Conservation (phyloP, 2,329 filamentous ascomycete genomes). For the Ophiocordyceps sinensis region DNA sequence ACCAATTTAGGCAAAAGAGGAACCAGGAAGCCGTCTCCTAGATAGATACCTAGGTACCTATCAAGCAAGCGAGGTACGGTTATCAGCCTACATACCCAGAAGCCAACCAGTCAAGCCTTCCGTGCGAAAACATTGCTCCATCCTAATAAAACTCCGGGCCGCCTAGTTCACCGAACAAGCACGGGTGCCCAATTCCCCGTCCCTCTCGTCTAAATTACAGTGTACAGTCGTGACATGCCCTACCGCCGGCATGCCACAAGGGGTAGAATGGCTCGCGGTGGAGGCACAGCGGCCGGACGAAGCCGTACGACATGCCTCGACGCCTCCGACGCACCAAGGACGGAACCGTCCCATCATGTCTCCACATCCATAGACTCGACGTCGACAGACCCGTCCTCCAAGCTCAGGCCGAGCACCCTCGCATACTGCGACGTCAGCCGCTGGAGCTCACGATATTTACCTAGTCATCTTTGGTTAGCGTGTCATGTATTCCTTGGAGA, state of each 20-base stretch:
- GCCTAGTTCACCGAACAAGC: too few relatives aligned
- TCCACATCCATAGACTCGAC: constrained; percentile 30
- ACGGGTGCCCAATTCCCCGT: too few relatives aligned
- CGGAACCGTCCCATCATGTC: constrained; percentile 7
- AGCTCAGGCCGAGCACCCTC: constrained; percentile 53
- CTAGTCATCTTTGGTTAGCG: constrained; percentile 29
- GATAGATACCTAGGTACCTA: too few relatives aligned
- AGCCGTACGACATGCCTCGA: neutral
- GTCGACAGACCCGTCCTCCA: constrained; percentile 28
- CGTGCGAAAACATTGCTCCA: neutral
- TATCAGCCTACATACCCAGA: neutral
- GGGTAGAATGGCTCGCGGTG: too few relatives aligned
- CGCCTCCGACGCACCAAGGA: neutral
- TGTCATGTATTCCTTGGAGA: neutral
- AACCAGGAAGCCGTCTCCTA: too few relatives aligned
- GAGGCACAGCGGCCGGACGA: neutral
- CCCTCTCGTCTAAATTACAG: too few relatives aligned
- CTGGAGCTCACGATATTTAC: constrained; percentile 91
- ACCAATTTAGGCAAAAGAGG: too few relatives aligned
- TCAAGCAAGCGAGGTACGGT: too few relatives aligned
- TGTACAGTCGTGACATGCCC: too few relatives aligned
- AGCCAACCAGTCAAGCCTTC: neutral
- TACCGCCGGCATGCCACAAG: too few relatives aligned
- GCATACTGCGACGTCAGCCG: constrained; percentile 92
- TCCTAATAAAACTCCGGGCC: neutral